A percentile compares a stretch with the other conserved stretches of the same genome.
Evolutionary conservation across 352 stramenopile species (phyloP).

Genomic region (Saprolegnia parasitica): DNA sequence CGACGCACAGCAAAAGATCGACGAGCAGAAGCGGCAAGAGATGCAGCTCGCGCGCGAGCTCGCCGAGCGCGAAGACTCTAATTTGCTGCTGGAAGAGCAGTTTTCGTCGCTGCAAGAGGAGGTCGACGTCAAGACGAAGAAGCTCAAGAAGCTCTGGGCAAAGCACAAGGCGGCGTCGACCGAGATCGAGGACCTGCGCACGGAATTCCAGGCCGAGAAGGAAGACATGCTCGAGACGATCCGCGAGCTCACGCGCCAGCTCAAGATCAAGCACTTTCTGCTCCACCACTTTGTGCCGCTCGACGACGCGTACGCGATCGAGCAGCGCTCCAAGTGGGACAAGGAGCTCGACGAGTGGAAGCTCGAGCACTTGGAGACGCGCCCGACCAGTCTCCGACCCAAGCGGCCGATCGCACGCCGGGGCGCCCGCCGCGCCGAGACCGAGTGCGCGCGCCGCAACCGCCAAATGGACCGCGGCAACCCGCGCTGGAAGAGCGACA

Average conservation of each 20-base stretch:
- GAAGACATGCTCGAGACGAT: slow-evolving; percentile 95
- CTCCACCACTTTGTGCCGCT: slow-evolving; percentile 85
- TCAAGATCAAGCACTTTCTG: slow-evolving; percentile 94
- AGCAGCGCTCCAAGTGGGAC: slow-evolving; percentile 85
- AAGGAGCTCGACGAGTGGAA: slow-evolving; percentile 87
- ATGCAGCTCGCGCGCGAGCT: slow-evolving; percentile 84
- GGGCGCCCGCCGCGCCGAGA: slow-evolving; percentile 82
- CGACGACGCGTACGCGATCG: slow-evolving; percentile 59
- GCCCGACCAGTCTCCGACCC: slow-evolving; percentile 48
- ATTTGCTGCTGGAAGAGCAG: slow-evolving; percentile 89
- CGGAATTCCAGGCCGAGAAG: slow-evolving; percentile 91
- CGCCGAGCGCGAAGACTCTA: slow-evolving; percentile 91
- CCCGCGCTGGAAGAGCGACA: slow-evolving; percentile 82
- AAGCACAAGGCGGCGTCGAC: slow-evolving; percentile 89
- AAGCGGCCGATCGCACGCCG: slow-evolving; percentile 58
- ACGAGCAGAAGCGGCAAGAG: slow-evolving; percentile 76
- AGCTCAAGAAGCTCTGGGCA: slow-evolving; percentile 93
- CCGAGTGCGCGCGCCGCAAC: slow-evolving; percentile 83
- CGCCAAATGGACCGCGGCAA: slow-evolving; percentile 84
- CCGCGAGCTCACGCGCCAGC: slow-evolving; percentile 87
- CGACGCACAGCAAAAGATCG: slow-evolving; percentile 85
- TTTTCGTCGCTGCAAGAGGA: slow-evolving; percentile 87
- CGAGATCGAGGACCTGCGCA: slow-evolving; percentile 91
- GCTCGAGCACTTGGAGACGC: slow-evolving; percentile 64
- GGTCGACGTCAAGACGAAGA: slow-evolving; percentile 92